phyloP scores from a whole-genome alignment of 208 protist genomes.

The Trypanosoma avium region DNA sequence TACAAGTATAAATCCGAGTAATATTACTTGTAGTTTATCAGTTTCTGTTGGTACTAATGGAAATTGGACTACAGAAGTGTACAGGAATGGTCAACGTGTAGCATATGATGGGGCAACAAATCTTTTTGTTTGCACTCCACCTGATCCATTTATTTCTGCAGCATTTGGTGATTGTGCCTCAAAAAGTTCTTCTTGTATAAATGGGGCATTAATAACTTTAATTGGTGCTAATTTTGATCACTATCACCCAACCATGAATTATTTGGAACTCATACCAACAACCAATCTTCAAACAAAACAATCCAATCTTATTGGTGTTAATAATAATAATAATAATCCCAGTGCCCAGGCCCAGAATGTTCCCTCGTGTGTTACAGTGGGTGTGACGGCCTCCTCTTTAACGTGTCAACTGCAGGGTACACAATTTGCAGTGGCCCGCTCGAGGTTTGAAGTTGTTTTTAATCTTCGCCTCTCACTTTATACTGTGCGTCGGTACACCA shows the following conservation, averaged over 20 bases:
- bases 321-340: no score
- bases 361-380: not conserved
- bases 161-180: conserved; percentile 5
- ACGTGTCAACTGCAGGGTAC: conserved; percentile 1
- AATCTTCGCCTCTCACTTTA: not conserved
- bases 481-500: not conserved
- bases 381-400: not conserved
- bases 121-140: not conserved
- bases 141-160: not conserved
- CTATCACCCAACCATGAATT: not conserved
- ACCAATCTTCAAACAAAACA: no score
- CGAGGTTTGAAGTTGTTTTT: not conserved
- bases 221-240: conserved; percentile 10
- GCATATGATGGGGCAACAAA: conserved; percentile 1
- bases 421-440: not conserved
- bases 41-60: conserved; percentile 10
- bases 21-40: not conserved
- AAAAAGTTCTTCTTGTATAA: not conserved
- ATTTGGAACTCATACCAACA: not conserved
- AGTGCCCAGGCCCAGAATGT: no score
- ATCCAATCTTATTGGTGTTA: no score
- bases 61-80: not conserved
- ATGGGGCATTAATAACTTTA: conserved; percentile 1
- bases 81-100: not conserved
- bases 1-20: conserved; percentile 1